Evolutionary conservation across 345 rosid species (phyloP).

Genomic region (Brassica incana): DNA sequence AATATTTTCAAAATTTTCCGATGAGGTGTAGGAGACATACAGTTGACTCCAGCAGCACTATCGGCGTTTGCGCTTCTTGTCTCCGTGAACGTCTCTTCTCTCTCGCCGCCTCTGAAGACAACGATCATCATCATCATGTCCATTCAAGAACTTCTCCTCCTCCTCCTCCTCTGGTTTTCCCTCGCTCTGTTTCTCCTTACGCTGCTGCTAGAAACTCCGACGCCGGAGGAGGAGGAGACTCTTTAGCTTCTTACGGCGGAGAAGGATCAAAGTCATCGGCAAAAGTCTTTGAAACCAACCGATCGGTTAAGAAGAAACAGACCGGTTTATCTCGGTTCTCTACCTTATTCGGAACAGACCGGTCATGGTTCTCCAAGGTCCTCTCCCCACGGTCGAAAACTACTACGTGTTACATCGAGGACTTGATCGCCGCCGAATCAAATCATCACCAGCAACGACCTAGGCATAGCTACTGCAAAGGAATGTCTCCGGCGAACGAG

Average conservation of each 20-base stretch:
- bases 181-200: conserved; percentile 82
- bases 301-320: conserved; percentile 41
- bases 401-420: conserved; percentile 34
- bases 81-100: conserved; percentile 73
- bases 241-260: too few relatives aligned
- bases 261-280: background rate
- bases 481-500: conserved; percentile 70
- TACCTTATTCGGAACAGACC: conserved; percentile 48
- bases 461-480: conserved; percentile 47
- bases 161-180: conserved; percentile 53
- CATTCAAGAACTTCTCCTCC: background rate
- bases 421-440: conserved; percentile 20
- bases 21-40: conserved; percentile 87
- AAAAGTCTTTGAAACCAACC: conserved; percentile 28
- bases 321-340: conserved; percentile 52
- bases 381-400: conserved; percentile 43
- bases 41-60: conserved; percentile 61
- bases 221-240: background rate
- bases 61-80: conserved; percentile 91
- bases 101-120: conserved; percentile 45
- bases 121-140: background rate
- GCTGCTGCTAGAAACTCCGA: conserved; percentile 65
- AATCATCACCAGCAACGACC: conserved; percentile 20
- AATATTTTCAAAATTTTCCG: background rate
- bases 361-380: conserved; percentile 58